Percentiles rank a stretch among this genome's conserved stretches.
Evolutionary conservation across 169 alveolate species (phyloP).

Genomic region (Ichthyophthirius multifiliis): DNA sequence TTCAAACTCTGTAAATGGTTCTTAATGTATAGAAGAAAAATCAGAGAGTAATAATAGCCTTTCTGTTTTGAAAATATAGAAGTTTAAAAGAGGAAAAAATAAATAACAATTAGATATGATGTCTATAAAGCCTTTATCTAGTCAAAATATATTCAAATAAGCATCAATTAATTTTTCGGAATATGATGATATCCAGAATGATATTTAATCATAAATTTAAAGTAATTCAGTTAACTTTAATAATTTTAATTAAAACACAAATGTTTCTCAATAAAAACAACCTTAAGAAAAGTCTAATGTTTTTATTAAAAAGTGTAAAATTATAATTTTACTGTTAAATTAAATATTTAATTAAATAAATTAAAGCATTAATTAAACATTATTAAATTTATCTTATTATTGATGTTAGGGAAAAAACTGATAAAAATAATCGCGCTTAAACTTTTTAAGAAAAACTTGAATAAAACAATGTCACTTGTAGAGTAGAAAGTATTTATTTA

Average conservation of each 20-base stretch:
- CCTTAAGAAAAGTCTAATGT: background rate
- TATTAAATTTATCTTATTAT: background rate
- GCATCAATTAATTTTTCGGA: too few species aligned
- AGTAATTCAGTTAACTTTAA: background rate
- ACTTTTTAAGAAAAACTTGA: background rate
- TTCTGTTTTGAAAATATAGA: too few species aligned
- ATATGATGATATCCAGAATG: background rate
- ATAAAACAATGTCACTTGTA: background rate
- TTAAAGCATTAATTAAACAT: background rate
- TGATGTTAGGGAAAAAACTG: background rate
- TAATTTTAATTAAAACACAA: background rate
- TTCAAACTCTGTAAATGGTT: too few species aligned
- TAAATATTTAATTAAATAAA: background rate
- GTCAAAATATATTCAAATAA: too few species aligned
- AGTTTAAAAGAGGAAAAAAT: too few species aligned
- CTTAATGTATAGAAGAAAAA: too few species aligned
- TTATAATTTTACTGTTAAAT: background rate
- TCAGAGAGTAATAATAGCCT: too few species aligned
- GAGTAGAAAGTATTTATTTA: background rate
- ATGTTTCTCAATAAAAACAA: background rate
- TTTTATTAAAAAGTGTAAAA: background rate
- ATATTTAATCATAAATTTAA: background rate
- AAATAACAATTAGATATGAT: too few species aligned
- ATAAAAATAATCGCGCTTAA: background rate
- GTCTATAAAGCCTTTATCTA: too few species aligned